phyloP scores from a whole-genome alignment of 164 flowering plant species.

The Protea cynaroides region DNA sequence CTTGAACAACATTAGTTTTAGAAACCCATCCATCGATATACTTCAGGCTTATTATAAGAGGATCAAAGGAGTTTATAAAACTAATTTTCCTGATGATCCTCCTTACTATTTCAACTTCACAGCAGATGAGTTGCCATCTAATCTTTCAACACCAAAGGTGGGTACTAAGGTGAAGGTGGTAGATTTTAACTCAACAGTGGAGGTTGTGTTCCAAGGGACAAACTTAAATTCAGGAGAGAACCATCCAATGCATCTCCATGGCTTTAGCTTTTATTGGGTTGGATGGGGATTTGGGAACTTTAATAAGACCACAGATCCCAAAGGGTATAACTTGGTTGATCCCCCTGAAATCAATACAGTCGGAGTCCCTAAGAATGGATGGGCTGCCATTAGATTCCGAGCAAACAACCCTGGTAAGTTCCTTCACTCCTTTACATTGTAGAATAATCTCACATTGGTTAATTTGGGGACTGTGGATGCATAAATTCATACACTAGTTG shows the following conservation, averaged over 20 bases:
- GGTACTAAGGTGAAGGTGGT: conserved; percentile 17
- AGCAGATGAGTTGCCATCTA: neutral
- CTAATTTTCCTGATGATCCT: conserved; percentile 12
- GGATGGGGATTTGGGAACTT: conserved; percentile 39
- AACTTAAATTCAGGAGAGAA: conserved; percentile 2
- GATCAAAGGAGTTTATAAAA: conserved; percentile 4
- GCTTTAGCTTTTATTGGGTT: conserved; percentile 31
- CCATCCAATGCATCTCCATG: conserved; percentile 28
- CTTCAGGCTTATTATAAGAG: conserved; percentile 15
- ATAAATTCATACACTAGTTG: no score
- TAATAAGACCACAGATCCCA: conserved; percentile 20
- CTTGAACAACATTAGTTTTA: conserved; percentile 21
- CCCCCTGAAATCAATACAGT: conserved; percentile 31
- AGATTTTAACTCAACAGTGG: conserved; percentile 9
- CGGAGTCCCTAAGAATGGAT: conserved; percentile 32
- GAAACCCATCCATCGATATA: conserved; percentile 10
- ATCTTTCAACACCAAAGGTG: neutral
- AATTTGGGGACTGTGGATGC: no score
- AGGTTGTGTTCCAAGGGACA: conserved; percentile 19
- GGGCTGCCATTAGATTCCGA: conserved; percentile 34
- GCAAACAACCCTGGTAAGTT: conserved; percentile 41
- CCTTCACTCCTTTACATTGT: no score
- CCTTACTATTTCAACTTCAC: conserved; percentile 12
- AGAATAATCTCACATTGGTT: no score
- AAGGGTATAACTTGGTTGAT: conserved; percentile 28